Base-by-base conservation (phyloP, 371 early-diverging fungal genomes). In the Actinomortierella ambigua region DNA sequence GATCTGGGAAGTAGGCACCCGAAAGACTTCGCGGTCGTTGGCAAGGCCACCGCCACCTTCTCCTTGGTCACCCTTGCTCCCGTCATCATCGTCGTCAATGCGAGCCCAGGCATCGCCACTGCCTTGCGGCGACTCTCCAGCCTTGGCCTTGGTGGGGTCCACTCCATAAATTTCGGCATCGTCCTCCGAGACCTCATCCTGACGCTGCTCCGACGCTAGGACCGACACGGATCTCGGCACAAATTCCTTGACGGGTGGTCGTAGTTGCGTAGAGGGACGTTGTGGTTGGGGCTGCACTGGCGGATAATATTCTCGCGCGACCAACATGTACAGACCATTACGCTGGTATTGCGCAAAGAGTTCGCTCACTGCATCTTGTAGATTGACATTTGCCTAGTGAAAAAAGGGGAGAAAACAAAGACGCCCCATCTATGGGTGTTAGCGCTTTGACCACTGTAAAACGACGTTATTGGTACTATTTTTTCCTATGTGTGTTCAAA, bases 21-120 rank as follows among this genome's bases (percentile, higher is more conserved):
- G 11, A 8, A 48, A 18, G 75, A 78, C 34, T 79, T 80, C 42
- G 80, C 80, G 82, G 80, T 80, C 6, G 50, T 79, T 15, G 79
- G 80, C 53, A 79, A 77, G 77, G 63, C 64, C 43, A 61, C 80
- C 51, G 68, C 79, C 17, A 67, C 79, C 53, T 82, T 80, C 51
- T 79, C 82, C 48, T 24, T n/a, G 44, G 28, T 58, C 42, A 9
- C 43, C 34, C 24, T 28, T 23, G 24, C 11, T 34, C 4, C 23
- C 59, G 3, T 62, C 63, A 15, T 66, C 53, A 23, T 71, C 73
- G n/a, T 71, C 73, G 50, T 71, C 73, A 20, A 71, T 71, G n/a
- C 73, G 53, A 3, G 73, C 73, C 67, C 67, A 71, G 1, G 50
- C 26, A 4, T 61, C 58, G 1, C 9, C 41, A 24, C 22, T 29